Evolutionary conservation across 106 monocot species (phyloP), one percentile per base, ranked within the genome.

Genomic region (Acorus gramineus): DNA sequence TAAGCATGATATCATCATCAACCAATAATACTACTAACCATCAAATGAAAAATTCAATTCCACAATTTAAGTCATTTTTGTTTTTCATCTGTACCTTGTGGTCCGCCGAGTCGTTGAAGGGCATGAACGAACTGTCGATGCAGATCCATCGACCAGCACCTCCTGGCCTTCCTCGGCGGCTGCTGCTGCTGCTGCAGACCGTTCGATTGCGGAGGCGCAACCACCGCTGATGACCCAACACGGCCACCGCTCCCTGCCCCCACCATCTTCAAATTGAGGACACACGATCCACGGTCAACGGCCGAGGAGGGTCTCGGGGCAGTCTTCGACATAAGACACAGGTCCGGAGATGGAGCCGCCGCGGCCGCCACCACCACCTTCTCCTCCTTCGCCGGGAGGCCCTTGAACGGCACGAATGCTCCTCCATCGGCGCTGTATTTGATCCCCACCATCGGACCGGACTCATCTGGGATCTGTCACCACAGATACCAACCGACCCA

Each of bases 111-210:
- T 58, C 88, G 80, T 51, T 91, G 78, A 0, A 98, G 83, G 5
- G 87, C 83, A 11, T 64, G 57, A 53, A 91, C 70, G 64, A 98
- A 98, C 14, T 79, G 81, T 4, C 88, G 85, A 66, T 98, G 96
- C n/a, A 98, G 85, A 76, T 91, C 96, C 62, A 80, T 82, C 8
- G 96, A 98, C 96, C 96, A 98, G 79, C 90, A 85, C n/a, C 96
- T 75, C 68, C 96, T 66, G 4, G 81, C 82, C 78, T 98, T 98
- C 67, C 87, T 78, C 10, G 76, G 57, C 28, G 57, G 70, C 59
- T 79, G 76, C 65, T 73, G 74, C 48, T 71, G 73, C 43, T 68
- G 51, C 56, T 61, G 70, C 47, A 44, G 76, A 46, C 77, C 44
- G 65, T 60, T 61, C 8, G 52, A 55, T 8, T 60, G 59, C 14